Evolutionary conservation across 148 eudicot genomes (phyloP), one percentile per base, ranked within the genome.

Genomic region (Amaranthus cruentus): DNA sequence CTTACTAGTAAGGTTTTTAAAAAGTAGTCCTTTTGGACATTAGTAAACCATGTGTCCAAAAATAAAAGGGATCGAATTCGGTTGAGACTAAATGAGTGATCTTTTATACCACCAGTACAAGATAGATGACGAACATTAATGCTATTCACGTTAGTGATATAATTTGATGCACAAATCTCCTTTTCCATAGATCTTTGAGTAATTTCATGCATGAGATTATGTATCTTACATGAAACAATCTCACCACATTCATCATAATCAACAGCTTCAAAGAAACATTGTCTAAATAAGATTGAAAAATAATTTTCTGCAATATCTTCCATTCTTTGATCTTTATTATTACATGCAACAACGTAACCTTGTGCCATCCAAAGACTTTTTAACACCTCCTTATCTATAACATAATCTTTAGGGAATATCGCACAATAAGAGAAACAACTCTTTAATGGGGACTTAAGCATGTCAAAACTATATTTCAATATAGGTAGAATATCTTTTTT

Each of bases 341-440:
- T 21, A 13, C 0, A 57, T 57, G 28, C 21, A 46, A 12, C 2
- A 44, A 66, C 46, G 53, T 47, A 66, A 21, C 69, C 69, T 28
- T 46, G 69, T 6, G 69, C 53, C 69, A 66, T 66, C 69, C 69
- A 66, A 2, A 66, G 7, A 3, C 6, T 6, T 5, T 46, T 47
- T 47, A 66, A 14, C 21, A 66, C 3, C 21, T 47, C 51, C 18
- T 66, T 66, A 9, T 10, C n/a, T 3, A 66, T 47, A 21, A 47
- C 53, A 47, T 3, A 66, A 47, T 47, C 54, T 12, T 44, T 44
- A 7, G 69, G 69, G 14, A 66, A 66, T 13, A 66, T 4, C 1
- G 69, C 69, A 66, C 69, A 66, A 47, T 66, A 66, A 4, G 78
- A 75, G 75, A 82, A 85, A 42, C 87, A 85, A 3, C 60, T 72